Evolutionary conservation across 441 rosid genomes (phyloP), one percentile per base, ranked within the genome.

Genomic region (Gossypium laxum): DNA sequence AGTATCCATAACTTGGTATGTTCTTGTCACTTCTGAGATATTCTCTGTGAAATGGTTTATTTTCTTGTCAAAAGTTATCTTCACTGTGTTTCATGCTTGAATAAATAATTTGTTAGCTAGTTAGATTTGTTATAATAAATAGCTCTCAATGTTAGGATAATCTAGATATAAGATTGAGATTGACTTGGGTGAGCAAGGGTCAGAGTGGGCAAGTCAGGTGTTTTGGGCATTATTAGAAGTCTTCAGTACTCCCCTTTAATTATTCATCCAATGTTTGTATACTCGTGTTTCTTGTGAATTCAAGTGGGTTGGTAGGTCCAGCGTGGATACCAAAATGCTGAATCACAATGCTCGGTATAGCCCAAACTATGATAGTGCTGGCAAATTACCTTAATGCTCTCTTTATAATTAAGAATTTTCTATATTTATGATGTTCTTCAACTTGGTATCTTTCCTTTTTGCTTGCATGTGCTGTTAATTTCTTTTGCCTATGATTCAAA

Each of bases 1-100:
- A 82, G 76, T 81, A 74, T 64, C 55, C 89, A 90, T 77, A 90
- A 88, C 82, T 60, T 87, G 90, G 90, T 90, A 78, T 55, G 82
- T 73, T 74, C 1, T 76, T 21, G 54, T 62, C 15, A 63, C 28
- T 14, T 15, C 55, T 45, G 22, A 28, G 38, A 74, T 77, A 18
- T 21, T 60, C 14, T 38, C 66, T 68, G 56, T 54, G 26, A 19
- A 43, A 67, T 57, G 5, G 47, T 74, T 70, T 45, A 38, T 8
- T 2, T 38, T 38, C 45, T 38, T 8, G 12, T 38, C 45, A 38
- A 38, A 11, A 38, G 45, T 38, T 38, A 30, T 67, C 74, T 68
- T 14, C 74, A 7, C 60, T 26, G 30, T 14, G 71, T 12, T 67
- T 15, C 26, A 28, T 67, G 43, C 64, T 52, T 15, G 55, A 59